These are phyloP conservation scores for Entoloma clypeatum DNA, from an alignment of 1,284 basidiomycete species.

Conservation along the genomic window DNA sequence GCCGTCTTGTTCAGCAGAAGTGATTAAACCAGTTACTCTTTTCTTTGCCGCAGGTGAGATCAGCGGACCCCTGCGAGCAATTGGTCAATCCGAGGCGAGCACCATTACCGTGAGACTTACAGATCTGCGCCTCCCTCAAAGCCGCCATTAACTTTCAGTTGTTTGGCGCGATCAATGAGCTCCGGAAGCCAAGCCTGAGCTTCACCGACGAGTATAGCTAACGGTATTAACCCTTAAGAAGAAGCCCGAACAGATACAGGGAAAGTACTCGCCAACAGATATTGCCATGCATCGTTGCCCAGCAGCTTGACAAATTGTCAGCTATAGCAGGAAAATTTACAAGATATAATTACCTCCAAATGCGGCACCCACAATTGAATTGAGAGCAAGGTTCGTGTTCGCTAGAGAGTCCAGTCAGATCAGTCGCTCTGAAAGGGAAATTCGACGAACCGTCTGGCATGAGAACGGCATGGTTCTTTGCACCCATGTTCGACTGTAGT, in stretches of 20 bases:
- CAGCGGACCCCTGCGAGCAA: constrained; percentile 73
- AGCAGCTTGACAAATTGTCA: constrained; percentile 55
- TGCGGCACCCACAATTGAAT: constrained; percentile 92
- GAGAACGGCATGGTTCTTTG: constrained; percentile 94
- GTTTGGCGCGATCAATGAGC: constrained; percentile 78
- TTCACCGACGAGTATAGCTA: constrained; percentile 81
- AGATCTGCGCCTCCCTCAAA: constrained; percentile 88
- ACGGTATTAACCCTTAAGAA: constrained; percentile 10
- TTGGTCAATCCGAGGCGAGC: constrained; percentile 10
- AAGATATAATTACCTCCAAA: constrained; percentile 68
- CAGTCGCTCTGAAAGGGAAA: constrained; percentile 5
- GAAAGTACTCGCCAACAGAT: constrained; percentile 62
- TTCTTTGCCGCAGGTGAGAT: constrained; percentile 87
- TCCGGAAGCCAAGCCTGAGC: constrained; percentile 85
- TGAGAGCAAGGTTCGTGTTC: constrained; percentile 91
- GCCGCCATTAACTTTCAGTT: constrained; percentile 84
- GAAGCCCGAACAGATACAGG: background rate
- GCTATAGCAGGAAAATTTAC: constrained; percentile 31
- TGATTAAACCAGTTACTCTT: constrained; percentile 76
- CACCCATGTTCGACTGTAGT: constrained; percentile 81
- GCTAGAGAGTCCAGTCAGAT: constrained; percentile 44
- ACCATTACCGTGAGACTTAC: constrained; percentile 42
- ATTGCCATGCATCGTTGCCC: constrained; percentile 97
- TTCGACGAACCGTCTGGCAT: constrained; percentile 82
- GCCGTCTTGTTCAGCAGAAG: constrained; percentile 81